Evolutionary conservation across 257 asterid genomes (phyloP).

Genomic region (Solanum lycopersicoides): DNA sequence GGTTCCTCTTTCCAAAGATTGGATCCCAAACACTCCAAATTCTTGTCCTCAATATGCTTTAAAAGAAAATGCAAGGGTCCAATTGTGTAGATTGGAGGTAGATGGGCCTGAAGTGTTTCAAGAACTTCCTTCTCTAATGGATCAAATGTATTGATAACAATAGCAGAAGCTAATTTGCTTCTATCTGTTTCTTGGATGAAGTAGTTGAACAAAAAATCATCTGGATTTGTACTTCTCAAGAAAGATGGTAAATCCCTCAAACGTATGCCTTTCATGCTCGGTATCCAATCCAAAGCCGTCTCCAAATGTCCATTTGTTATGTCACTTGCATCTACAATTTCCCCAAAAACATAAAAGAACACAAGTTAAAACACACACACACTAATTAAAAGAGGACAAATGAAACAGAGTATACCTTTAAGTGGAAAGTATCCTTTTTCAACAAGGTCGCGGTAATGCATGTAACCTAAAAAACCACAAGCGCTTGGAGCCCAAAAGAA

Average conservation of each 20-base stretch:
- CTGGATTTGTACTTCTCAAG: too few relatives aligned
- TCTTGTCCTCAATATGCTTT: not conserved
- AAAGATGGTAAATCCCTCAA: too few relatives aligned
- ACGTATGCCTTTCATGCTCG: conserved; percentile 22
- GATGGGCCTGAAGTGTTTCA: conserved; percentile 7
- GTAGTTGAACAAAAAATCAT: too few relatives aligned
- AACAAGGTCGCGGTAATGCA: not conserved
- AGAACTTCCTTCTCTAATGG: conserved; percentile 31
- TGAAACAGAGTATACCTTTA: not conserved
- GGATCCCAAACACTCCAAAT: conserved; percentile 9
- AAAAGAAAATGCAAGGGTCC: conserved; percentile 43
- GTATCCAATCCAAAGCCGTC: conserved; percentile 22
- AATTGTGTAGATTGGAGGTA: conserved; percentile 34
- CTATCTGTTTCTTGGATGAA: too few relatives aligned
- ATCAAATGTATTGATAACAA: too few relatives aligned
- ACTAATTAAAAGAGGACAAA: not conserved
- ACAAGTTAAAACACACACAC: not conserved
- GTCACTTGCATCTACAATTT: conserved; percentile 16
- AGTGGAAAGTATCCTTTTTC: not conserved
- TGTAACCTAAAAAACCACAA: conserved; percentile 2
- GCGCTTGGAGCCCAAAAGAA: not conserved
- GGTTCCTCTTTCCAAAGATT: conserved; percentile 50
- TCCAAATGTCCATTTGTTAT: conserved; percentile 42
- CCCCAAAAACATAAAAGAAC: not conserved
- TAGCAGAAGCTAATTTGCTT: too few relatives aligned